These are phyloP conservation scores for Niveomyces coronatus DNA, from an alignment of 2,329 filamentous ascomycete genomes.

Conservation along the genomic window DNA sequence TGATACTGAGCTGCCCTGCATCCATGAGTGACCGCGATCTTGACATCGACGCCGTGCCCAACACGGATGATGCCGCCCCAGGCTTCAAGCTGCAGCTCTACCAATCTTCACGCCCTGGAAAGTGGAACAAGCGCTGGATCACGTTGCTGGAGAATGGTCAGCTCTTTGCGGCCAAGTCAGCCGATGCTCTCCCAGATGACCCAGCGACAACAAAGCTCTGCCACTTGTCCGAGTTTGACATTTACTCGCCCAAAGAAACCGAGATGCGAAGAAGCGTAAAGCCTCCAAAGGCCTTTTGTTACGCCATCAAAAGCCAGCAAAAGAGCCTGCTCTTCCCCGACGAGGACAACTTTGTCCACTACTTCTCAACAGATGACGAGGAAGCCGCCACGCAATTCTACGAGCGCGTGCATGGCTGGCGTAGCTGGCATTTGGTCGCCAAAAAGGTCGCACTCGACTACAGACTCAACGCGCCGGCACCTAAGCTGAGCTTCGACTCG, in stretches of 20 bases:
- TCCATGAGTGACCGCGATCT: slow-evolving; percentile 50
- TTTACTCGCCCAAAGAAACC: slow-evolving; percentile 65
- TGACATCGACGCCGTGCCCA: slow-evolving; percentile 53
- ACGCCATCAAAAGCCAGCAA: slow-evolving; percentile 85
- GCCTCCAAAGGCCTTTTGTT: slow-evolving; percentile 76
- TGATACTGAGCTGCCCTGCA: slow-evolving; percentile 51
- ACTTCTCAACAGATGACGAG: slow-evolving; percentile 73
- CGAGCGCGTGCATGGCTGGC: slow-evolving; percentile 64
- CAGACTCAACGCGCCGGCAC: slow-evolving; percentile 19
- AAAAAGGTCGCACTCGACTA: slow-evolving; percentile 45
- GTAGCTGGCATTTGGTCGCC: slow-evolving; percentile 83
- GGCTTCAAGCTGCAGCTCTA: slow-evolving; percentile 64
- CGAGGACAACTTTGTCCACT: slow-evolving; percentile 81
- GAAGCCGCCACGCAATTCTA: slow-evolving; percentile 59
- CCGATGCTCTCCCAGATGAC: slow-evolving; percentile 43
- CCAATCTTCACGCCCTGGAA: slow-evolving; percentile 70
- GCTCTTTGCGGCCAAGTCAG: slow-evolving; percentile 59
- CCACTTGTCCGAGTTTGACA: slow-evolving; percentile 85
- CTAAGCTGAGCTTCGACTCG: slow-evolving; percentile 18
- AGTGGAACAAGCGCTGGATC: slow-evolving; percentile 81
- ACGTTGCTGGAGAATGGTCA: slow-evolving; percentile 68
- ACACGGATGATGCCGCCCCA: slow-evolving; percentile 45
- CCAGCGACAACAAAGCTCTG: slow-evolving; percentile 65
- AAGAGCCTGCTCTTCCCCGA: slow-evolving; percentile 76
- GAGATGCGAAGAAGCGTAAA: slow-evolving; percentile 62